These are phyloP conservation scores for Metarhizium sp. DNA, from an alignment of 2,329 filamentous ascomycete species.

Conservation along the genomic window DNA sequence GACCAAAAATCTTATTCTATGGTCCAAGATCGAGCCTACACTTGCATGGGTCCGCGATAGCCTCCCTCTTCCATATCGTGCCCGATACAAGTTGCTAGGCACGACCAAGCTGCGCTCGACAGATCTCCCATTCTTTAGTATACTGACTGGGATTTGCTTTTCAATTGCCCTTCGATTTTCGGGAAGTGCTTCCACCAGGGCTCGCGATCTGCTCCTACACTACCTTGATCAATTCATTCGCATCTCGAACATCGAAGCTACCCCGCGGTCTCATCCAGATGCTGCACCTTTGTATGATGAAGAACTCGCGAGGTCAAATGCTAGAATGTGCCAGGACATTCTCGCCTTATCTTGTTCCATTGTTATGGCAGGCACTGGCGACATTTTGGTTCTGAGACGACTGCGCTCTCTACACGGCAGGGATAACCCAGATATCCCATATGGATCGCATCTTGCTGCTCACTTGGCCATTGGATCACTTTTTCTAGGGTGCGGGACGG, in stretches of 20 bases:
- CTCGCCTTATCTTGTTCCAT: constrained; percentile 73
- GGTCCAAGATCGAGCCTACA: constrained; percentile 69
- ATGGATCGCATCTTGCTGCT: constrained; percentile 86
- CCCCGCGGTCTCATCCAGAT: constrained; percentile 18
- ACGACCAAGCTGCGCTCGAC: constrained; percentile 61
- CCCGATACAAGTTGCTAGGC: constrained; percentile 48
- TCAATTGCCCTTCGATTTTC: constrained; percentile 65
- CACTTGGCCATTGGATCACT: constrained; percentile 87
- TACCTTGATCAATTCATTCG: constrained; percentile 83
- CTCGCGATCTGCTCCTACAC: constrained; percentile 71
- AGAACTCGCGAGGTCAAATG: constrained; percentile 71
- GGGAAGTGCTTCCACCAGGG: constrained; percentile 58
- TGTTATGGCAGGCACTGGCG: constrained; percentile 94
- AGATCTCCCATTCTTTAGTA: constrained; percentile 88
- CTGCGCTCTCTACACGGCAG: constrained; percentile 82
- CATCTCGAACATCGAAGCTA: constrained; percentile 51
- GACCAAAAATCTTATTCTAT: constrained; percentile 85
- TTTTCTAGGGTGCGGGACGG: constrained; percentile 86
- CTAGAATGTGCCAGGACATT: constrained; percentile 85
- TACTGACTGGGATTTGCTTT: constrained; percentile 82
- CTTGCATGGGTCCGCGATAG: constrained; percentile 67
- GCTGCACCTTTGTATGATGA: constrained; percentile 59
- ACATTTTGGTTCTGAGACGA: constrained; percentile 74
- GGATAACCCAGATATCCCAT: constrained; percentile 73
- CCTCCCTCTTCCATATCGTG: constrained; percentile 61